Evolutionary conservation across 2,329 filamentous ascomycete genomes (phyloP), one percentile per base, ranked within the genome.

Genomic region (Neonectria sp.): DNA sequence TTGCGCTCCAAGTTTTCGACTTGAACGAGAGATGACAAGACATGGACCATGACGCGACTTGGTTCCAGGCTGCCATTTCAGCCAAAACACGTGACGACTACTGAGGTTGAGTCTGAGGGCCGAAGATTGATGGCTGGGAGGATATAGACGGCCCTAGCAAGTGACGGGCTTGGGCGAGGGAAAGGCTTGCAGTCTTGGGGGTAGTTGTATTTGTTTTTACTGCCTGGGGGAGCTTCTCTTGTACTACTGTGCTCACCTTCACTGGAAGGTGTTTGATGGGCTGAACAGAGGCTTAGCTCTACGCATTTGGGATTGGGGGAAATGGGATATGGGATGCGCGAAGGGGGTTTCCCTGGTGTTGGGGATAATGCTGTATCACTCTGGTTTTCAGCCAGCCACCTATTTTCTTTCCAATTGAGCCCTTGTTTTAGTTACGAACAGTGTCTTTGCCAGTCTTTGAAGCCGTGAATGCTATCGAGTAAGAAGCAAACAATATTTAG

Each of bases 321-420:
- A 40, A 70, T 52, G 70, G 71, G 64, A 65, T 66, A 66, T 68
- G 68, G 53, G 61, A 71, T 51, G 33, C 48, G 53, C 60, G 55
- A 55, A 67, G 65, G 69, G 63, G 63, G 66, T 69, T 72, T 63
- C 69, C 67, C 66, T 67, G 73, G 71, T 74, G 65, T 74, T 74
- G 65, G 68, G 65, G 68, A 57, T 63, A 51, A 65, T 70, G 67
- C 67, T 72, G 67, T 70, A 63, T 48, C 67, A 65, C 65, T 70
- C 57, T 55, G 52, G 65, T 55, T 67, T 67, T 68, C 33, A 60
- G 49, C 63, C 63, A 58, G 60, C 48, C 57, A 33, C 45, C 59
- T 56, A 58, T 56, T 58, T 55, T 56, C 40, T 59, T 52, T 64
- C 33, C 56, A 60, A 64, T 57, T 70, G 55, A 46, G 58, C 48